Evolutionary conservation across 768 basidiomycete species (phyloP).

Genomic region (Rhizopogon roseolus): DNA sequence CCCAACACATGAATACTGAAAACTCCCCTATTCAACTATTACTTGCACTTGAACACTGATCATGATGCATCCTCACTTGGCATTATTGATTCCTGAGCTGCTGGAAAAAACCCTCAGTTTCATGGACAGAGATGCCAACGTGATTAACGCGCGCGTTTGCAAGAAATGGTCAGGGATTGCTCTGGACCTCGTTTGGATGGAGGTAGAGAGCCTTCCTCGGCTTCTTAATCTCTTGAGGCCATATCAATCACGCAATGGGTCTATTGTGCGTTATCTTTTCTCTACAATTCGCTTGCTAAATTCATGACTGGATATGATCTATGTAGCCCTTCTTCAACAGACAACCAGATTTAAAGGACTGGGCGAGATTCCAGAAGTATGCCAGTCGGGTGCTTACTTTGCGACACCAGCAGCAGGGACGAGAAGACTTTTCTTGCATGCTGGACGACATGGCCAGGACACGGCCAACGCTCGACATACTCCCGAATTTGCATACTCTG

Average conservation of each 20-base stretch:
- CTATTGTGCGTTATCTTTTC: conserved; percentile 20
- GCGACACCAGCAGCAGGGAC: conserved; percentile 6
- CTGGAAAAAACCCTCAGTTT: conserved; percentile 51
- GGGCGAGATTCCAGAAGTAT: conserved; percentile 53
- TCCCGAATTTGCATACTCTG: conserved; percentile 51
- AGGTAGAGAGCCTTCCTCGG: too few species aligned
- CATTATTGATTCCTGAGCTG: conserved; percentile 54
- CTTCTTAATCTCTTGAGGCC: too few species aligned
- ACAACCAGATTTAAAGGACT: conserved; percentile 42
- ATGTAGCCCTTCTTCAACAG: conserved; percentile 39
- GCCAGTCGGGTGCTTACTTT: conserved; percentile 42
- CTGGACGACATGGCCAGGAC: conserved; percentile 55
- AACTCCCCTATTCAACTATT: too few species aligned
- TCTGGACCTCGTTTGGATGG: too few species aligned
- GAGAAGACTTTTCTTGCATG: conserved; percentile 10
- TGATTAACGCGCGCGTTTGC: conserved; percentile 48
- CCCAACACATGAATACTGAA: too few species aligned
- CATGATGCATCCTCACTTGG: conserved; percentile 15
- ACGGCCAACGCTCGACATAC: conserved; percentile 44
- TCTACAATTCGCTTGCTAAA: neutral
- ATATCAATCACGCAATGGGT: neutral
- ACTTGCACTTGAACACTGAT: too few species aligned
- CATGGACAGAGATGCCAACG: conserved; percentile 36
- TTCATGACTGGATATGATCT: neutral
- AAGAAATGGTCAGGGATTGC: conserved; percentile 56